These are phyloP conservation scores for Sporisorium scitamineum DNA, from an alignment of 1,284 basidiomycete genomes.

Conservation along the genomic window DNA sequence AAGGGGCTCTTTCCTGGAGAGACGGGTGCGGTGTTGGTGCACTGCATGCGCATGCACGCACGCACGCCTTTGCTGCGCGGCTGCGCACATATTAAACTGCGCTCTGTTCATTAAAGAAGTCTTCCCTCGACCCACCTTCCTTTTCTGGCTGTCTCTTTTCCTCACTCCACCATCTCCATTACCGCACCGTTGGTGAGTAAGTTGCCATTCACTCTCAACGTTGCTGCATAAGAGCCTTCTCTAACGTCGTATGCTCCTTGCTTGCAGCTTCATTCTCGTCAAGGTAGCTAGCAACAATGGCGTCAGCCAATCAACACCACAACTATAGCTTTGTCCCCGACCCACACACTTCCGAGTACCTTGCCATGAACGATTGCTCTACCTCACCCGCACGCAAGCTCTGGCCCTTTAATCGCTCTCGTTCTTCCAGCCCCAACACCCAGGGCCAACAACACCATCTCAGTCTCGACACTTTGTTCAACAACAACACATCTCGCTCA, in stretches of 20 bases:
- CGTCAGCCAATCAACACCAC: slow-evolving; percentile 12
- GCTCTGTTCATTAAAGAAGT: not conserved
- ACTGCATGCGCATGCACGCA: not conserved
- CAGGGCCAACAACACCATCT: slow-evolving; percentile 22
- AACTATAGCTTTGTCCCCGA: slow-evolving; percentile 38
- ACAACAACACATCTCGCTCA: slow-evolving; percentile 20
- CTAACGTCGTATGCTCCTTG: too few relatives aligned
- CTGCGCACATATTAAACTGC: slow-evolving; percentile 26
- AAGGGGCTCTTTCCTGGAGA: not conserved
- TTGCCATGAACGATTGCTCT: slow-evolving; percentile 33
- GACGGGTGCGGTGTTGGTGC: not conserved
- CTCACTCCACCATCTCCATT: slow-evolving; percentile 15
- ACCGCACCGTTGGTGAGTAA: not conserved
- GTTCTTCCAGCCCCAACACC: slow-evolving; percentile 45
- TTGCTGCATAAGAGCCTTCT: too few relatives aligned
- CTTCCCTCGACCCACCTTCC: slow-evolving; percentile 17
- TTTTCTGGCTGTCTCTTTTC: slow-evolving; percentile 1
- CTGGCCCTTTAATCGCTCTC: slow-evolving; percentile 55
- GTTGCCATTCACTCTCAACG: not conserved
- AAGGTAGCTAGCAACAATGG: slow-evolving; percentile 12
- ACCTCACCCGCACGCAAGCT: slow-evolving; percentile 37
- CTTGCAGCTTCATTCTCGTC: slow-evolving; percentile 2
- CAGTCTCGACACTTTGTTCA: slow-evolving; percentile 23
- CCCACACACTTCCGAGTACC: slow-evolving; percentile 28
- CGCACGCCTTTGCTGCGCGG: too few relatives aligned